phyloP scores from a whole-genome alignment of 2,329 filamentous ascomycete genomes.

The Neopestalotiopsis clavispora region DNA sequence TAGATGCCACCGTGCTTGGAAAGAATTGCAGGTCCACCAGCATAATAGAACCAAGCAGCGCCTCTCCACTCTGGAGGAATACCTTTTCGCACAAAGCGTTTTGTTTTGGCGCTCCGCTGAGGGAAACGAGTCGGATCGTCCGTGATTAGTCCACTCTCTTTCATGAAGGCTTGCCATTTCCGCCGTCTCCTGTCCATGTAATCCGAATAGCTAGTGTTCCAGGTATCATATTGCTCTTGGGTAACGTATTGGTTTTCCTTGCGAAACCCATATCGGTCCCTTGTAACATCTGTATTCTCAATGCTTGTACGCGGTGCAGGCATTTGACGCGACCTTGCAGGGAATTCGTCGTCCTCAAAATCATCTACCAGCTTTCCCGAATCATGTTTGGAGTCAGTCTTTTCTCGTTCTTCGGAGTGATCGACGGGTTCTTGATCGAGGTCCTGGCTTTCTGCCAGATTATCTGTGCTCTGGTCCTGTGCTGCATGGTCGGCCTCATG shows the following conservation, averaged over 20 bases:
- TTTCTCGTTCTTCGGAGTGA: conserved; percentile 39
- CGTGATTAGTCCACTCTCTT: conserved; percentile 75
- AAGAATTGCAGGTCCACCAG: conserved; percentile 81
- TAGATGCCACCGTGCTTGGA: conserved; percentile 80
- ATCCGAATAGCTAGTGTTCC: conserved; percentile 76
- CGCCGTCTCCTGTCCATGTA: conserved; percentile 75
- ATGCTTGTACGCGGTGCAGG: conserved; percentile 39
- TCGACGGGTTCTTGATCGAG: conserved; percentile 42
- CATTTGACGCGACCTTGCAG: conserved; percentile 20
- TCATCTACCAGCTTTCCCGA: conserved; percentile 58
- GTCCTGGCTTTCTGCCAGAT: conserved; percentile 32
- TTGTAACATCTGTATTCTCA: conserved; percentile 54
- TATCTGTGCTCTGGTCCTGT: background rate
- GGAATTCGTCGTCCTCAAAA: conserved; percentile 60
- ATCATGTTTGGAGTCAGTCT: conserved; percentile 46
- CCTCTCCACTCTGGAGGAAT: conserved; percentile 93
- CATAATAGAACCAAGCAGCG: conserved; percentile 97
- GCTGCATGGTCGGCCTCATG: background rate
- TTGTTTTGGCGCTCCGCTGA: conserved; percentile 79
- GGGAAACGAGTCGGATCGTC: conserved; percentile 79
- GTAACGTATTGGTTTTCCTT: conserved; percentile 83
- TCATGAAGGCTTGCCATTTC: conserved; percentile 83
- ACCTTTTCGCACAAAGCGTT: conserved; percentile 89
- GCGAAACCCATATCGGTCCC: conserved; percentile 91
- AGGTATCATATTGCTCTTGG: conserved; percentile 78